Conservation (phyloP, 352 stramenopile species). For the Globisporangium recalcitrans region DNA sequence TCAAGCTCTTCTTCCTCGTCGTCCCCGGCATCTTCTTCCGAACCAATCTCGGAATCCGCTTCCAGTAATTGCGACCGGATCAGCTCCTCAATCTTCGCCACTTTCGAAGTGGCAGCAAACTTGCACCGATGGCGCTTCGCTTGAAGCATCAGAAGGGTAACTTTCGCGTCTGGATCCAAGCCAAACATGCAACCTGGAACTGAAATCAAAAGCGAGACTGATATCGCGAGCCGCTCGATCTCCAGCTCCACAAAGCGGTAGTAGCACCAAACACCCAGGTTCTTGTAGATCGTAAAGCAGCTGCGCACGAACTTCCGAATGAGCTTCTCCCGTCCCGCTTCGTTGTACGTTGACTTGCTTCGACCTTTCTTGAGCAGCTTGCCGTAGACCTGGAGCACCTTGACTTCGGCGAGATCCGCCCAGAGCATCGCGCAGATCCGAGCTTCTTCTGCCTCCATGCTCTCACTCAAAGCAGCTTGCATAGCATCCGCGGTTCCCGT, state of each 20-base stretch:
- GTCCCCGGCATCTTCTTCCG: conserved; percentile 20
- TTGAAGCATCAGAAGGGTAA: conserved; percentile 37
- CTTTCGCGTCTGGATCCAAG: conserved; percentile 46
- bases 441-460: conserved; percentile 12
- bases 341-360: conserved; percentile 27
- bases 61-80: conserved; percentile 33
- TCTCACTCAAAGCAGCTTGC: neutral
- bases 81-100: conserved; percentile 55
- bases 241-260: conserved; percentile 73
- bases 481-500: neutral
- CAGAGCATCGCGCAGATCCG: conserved; percentile 35
- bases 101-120: conserved; percentile 48
- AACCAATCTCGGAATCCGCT: conserved; percentile 16
- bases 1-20: conserved; percentile 16
- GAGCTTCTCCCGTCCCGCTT: conserved; percentile 38
- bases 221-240: conserved; percentile 52
- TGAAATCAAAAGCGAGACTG: conserved; percentile 43
- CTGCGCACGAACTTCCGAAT: conserved; percentile 50
- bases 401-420: conserved; percentile 40
- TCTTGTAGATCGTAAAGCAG: conserved; percentile 55
- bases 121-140: conserved; percentile 34
- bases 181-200: conserved; percentile 55
- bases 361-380: conserved; percentile 56
- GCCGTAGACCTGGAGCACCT: conserved; percentile 38
- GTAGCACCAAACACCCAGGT: conserved; percentile 69